Conservation (phyloP, 257 asterid species). For the Lycium barbarum region DNA sequence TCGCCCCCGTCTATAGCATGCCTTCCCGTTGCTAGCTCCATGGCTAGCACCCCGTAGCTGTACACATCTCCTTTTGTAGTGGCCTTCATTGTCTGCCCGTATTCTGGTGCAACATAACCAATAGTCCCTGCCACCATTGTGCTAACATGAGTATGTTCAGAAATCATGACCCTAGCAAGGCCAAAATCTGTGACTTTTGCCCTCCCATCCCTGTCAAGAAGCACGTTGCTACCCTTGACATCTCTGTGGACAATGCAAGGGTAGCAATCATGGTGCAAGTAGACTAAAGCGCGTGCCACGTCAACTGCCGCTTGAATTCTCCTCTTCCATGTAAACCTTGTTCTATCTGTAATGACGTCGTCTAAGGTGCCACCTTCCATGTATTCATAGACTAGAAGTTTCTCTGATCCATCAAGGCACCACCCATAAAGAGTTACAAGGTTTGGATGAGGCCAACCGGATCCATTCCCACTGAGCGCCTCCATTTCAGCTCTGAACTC, state of each 20-base stretch:
- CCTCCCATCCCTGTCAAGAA: conserved; percentile 74
- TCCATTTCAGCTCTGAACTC: conserved; percentile 96
- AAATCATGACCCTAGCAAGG: conserved; percentile 80
- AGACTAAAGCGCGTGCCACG: conserved; percentile 78
- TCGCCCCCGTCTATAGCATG: conserved; percentile 93
- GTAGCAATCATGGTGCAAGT: conserved; percentile 85
- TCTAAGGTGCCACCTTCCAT: conserved; percentile 70
- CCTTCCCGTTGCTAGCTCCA: conserved; percentile 96
- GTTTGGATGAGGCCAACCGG: conserved; percentile 92
- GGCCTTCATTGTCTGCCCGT: conserved; percentile 92
- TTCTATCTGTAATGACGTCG: conserved; percentile 59
- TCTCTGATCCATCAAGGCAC: conserved; percentile 87
- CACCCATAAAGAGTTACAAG: conserved; percentile 87
- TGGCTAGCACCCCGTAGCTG: conserved; percentile 83
- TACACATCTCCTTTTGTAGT: conserved; percentile 95
- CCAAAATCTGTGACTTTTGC: conserved; percentile 95
- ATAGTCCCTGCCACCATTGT: conserved; percentile 96
- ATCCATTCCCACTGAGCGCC: conserved; percentile 67
- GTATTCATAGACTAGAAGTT: conserved; percentile 81
- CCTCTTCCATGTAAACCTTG: conserved; percentile 57
- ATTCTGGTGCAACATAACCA: conserved; percentile 97
- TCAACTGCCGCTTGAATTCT: conserved; percentile 76
- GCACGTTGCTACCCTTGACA: conserved; percentile 91
- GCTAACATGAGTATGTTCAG: conserved; percentile 80
- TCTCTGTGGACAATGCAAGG: conserved; percentile 89